phyloP scores from a whole-genome alignment of 1,139 yeast genomes.

The Candida albicans region DNA sequence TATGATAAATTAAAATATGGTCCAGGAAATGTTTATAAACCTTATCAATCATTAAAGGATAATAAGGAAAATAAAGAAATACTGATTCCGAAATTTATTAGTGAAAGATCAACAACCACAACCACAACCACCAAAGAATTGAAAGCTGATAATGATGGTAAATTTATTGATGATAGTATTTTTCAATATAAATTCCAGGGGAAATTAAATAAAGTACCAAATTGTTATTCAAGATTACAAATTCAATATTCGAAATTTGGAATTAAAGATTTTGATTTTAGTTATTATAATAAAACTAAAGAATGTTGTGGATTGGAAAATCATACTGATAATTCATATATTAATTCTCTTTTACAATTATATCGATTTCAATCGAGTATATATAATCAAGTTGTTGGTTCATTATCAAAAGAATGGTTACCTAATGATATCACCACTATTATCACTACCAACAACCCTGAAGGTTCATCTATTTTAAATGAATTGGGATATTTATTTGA shows the following conservation, averaged over 20 bases:
- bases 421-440: slow-evolving; percentile 39
- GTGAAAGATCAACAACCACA: slow-evolving; percentile 48
- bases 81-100: slow-evolving; percentile 63
- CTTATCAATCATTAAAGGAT: slow-evolving; percentile 46
- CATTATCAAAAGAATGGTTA: slow-evolving; percentile 59
- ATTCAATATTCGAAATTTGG: slow-evolving; percentile 89
- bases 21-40: slow-evolving; percentile 46
- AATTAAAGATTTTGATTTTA: slow-evolving; percentile 90
- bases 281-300: slow-evolving; percentile 70
- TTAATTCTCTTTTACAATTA: slow-evolving; percentile 80
- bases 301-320: slow-evolving; percentile 83
- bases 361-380: slow-evolving; percentile 75
- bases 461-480: slow-evolving; percentile 59
- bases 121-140: slow-evolving; percentile 7
- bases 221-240: slow-evolving; percentile 71
- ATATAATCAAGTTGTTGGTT: slow-evolving; percentile 60
- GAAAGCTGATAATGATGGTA: too few species aligned
- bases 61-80: slow-evolving; percentile 16
- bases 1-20: slow-evolving; percentile 62
- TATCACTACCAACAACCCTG: slow-evolving; percentile 34
- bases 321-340: slow-evolving; percentile 77
- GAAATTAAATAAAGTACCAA: slow-evolving; percentile 47
- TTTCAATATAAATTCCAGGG: slow-evolving; percentile 27
- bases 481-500: slow-evolving; percentile 90
- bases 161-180: slow-evolving; percentile 21